A percentile compares a stretch with the other conserved stretches of the same genome.
Evolutionary conservation across 2,329 filamentous ascomycete species (phyloP).

Genomic region (Septoria petroselini): DNA sequence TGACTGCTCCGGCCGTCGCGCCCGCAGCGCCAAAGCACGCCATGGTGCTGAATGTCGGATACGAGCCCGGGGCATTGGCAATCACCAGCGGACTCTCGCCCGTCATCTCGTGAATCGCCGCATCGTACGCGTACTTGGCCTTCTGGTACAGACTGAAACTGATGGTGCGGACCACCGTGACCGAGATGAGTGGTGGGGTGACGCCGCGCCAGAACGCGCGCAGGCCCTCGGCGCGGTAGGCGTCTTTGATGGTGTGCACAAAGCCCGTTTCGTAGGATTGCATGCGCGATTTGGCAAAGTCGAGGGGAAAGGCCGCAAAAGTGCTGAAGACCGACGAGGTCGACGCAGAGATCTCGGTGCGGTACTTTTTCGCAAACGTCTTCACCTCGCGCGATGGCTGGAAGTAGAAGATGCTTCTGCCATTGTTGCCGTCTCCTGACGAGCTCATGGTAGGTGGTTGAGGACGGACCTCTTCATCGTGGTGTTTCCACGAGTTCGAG

Average conservation of each 20-base stretch:
- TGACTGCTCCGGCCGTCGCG: conserved; percentile 73
- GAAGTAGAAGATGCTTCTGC: conserved; percentile 28
- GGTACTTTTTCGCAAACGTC: conserved; percentile 69
- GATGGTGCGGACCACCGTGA: conserved; percentile 72
- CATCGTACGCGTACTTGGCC: conserved; percentile 69
- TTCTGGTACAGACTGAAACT: conserved; percentile 78
- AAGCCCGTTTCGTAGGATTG: conserved; percentile 62
- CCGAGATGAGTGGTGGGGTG: conserved; percentile 73
- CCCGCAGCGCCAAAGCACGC: conserved; percentile 75
- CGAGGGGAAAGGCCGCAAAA: conserved; percentile 76
- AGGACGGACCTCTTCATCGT: conserved; percentile 9
- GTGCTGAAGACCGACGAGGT: conserved; percentile 75
- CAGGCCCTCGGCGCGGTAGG: conserved; percentile 60
- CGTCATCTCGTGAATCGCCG: conserved; percentile 63
- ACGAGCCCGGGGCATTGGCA: conserved; percentile 66
- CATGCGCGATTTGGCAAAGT: conserved; percentile 87
- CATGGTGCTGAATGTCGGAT: conserved; percentile 70
- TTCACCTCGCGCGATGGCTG: conserved; percentile 43
- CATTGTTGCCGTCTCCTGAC: conserved; percentile 7
- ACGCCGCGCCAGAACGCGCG: conserved; percentile 57
- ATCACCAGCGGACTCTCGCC: conserved; percentile 69
- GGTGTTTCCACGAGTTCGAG: conserved; percentile 1
- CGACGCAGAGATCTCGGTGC: conserved; percentile 76
- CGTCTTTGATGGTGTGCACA: conserved; percentile 68
- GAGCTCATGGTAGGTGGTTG: conserved; percentile 11